A percentile compares a stretch with the other conserved stretches of the same genome.
phyloP scores from a whole-genome alignment of 2,329 filamentous ascomycete genomes.

The Neofusicoccum laricinum region DNA sequence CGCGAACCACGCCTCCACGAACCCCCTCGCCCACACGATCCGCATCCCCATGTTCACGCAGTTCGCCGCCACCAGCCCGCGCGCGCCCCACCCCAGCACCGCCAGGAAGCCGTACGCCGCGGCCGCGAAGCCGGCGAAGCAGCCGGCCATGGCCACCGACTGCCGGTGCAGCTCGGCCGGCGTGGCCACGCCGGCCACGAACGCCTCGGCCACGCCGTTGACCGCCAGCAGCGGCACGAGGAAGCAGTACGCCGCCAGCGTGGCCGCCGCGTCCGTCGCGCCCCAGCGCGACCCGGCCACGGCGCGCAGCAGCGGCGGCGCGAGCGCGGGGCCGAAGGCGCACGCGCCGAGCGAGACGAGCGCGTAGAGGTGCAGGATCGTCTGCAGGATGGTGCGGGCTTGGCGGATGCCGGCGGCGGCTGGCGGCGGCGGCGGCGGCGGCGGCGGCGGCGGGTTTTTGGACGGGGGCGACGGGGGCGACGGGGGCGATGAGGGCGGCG shows the following conservation, averaged over 20 bases:
- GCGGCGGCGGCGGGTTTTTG: too few relatives aligned
- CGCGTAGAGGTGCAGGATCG: constrained; percentile 69
- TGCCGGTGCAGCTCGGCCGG: constrained; percentile 72
- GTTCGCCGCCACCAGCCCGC: constrained; percentile 82
- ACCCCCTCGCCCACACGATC: constrained; percentile 74
- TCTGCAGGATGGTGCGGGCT: constrained; percentile 54
- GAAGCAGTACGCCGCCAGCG: constrained; percentile 80
- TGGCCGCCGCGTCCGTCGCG: constrained; percentile 65
- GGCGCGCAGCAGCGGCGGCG: constrained; percentile 69
- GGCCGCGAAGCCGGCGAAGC: constrained; percentile 71
- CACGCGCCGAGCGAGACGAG: constrained; percentile 69
- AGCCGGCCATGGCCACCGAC: constrained; percentile 78
- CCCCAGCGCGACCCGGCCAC: constrained; percentile 78
- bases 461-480: too few relatives aligned
- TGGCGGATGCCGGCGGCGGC: constrained; percentile 27
- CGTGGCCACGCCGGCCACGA: constrained; percentile 82
- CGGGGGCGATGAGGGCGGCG: too few relatives aligned
- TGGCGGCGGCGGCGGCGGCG: constrained; percentile 15
- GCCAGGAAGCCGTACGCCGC: constrained; percentile 73
- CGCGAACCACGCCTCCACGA: constrained; percentile 55
- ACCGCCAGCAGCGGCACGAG: constrained; percentile 90
- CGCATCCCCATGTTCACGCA: constrained; percentile 84
- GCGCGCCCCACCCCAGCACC: constrained; percentile 68
- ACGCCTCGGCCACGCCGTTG: constrained; percentile 89
- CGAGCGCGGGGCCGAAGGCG: constrained; percentile 70